phyloP scores from a whole-genome alignment of 768 basidiomycete species.

The Hortiboletus flavorubellus region DNA sequence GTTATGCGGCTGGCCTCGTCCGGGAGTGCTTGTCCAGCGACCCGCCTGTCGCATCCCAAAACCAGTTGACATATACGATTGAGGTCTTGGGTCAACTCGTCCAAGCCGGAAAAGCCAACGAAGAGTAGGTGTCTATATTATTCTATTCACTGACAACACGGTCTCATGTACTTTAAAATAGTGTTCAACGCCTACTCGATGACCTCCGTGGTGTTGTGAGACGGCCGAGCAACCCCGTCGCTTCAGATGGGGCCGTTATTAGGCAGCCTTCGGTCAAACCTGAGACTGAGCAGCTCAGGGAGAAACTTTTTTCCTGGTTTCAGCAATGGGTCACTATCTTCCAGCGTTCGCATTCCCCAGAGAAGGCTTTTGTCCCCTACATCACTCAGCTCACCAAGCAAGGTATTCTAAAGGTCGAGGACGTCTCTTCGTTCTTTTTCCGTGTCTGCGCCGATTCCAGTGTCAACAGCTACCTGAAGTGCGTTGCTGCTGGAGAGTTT shows the following conservation, averaged over 20 bases:
- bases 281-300: conserved; percentile 71
- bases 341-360: conserved; percentile 84
- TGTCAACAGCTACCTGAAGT: conserved; percentile 83
- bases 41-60: conserved; percentile 74
- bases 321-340: conserved; percentile 96
- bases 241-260: conserved; percentile 35
- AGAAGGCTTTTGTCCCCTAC: conserved; percentile 94
- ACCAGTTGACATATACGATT: conserved; percentile 74
- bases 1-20: conserved; percentile 79
- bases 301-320: conserved; percentile 76
- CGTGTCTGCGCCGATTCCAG: conserved; percentile 95
- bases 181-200: conserved; percentile 70
- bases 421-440: conserved; percentile 97
- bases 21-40: conserved; percentile 83
- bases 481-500: conserved; percentile 66
- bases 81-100: conserved; percentile 76
- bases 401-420: conserved; percentile 93
- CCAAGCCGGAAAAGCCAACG: conserved; percentile 74
- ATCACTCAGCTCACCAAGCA: conserved; percentile 97
- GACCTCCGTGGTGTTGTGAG: conserved; percentile 73
- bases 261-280: conserved; percentile 56
- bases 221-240: conserved; percentile 37
- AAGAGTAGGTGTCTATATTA: conserved; percentile 59
- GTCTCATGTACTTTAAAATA: conserved; percentile 27
- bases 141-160: background rate